phyloP scores from a whole-genome alignment of 371 early-diverging fungal species.

The Rhizopus microsporus region DNA sequence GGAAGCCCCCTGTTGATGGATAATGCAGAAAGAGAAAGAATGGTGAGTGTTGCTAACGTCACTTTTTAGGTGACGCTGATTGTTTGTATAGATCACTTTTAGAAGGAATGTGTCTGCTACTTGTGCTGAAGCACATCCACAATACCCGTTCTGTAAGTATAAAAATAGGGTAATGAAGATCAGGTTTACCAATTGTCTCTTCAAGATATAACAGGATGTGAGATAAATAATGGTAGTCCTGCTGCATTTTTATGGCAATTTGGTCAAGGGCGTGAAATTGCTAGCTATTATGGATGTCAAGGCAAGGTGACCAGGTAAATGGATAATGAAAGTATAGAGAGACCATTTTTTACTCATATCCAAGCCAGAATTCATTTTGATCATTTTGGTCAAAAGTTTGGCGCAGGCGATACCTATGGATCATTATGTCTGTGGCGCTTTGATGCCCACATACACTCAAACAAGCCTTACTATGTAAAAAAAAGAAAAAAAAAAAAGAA shows the following conservation, averaged over 20 bases:
- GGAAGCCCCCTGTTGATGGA: slow-evolving; percentile 33
- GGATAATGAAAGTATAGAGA: neutral
- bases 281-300: slow-evolving; percentile 56
- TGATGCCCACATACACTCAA: slow-evolving; percentile 66
- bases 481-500: neutral
- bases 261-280: slow-evolving; percentile 61
- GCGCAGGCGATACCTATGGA: slow-evolving; percentile 71
- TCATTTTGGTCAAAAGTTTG: slow-evolving; percentile 77
- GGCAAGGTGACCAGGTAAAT: slow-evolving; percentile 52
- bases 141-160: slow-evolving; percentile 56
- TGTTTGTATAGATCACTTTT: slow-evolving; percentile 27
- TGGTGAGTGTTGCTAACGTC: slow-evolving; percentile 12
- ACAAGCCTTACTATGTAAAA: slow-evolving; percentile 58
- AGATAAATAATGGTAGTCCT: slow-evolving; percentile 42
- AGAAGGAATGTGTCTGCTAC: slow-evolving; percentile 43
- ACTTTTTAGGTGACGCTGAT: too few relatives aligned
- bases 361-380: slow-evolving; percentile 61
- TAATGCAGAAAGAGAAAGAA: slow-evolving; percentile 30
- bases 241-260: slow-evolving; percentile 64
- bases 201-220: slow-evolving; percentile 60
- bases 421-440: slow-evolving; percentile 73
- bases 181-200: neutral
- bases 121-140: slow-evolving; percentile 59
- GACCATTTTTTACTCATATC: neutral
- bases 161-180: neutral